These are phyloP conservation scores for Drechslerella coelobrocha DNA, from an alignment of 2,329 filamentous ascomycete genomes.

Conservation along the genomic window DNA sequence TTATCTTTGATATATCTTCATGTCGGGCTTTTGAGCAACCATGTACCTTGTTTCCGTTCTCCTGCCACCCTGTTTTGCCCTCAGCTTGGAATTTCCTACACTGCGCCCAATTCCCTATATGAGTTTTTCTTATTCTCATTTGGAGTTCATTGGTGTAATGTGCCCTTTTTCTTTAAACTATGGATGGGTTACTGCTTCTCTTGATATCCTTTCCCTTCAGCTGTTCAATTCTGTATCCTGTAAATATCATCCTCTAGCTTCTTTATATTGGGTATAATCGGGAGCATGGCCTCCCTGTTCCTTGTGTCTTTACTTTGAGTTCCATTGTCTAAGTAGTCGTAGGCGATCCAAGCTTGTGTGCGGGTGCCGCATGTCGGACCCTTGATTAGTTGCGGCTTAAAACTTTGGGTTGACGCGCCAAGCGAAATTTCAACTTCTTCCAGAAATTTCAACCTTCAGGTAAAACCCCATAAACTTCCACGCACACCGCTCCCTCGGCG, in stretches of 20 bases:
- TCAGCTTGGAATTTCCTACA: neutral
- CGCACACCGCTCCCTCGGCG: neutral
- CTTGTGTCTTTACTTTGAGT: conserved; percentile 3
- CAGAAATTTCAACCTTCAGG: too few relatives aligned
- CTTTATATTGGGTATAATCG: neutral
- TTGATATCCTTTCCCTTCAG: conserved; percentile 18
- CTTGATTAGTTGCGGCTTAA: too few relatives aligned
- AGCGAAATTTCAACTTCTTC: too few relatives aligned
- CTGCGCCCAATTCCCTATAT: conserved; percentile 21
- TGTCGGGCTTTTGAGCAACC: conserved; percentile 35
- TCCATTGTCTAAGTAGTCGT: neutral
- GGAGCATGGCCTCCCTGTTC: neutral
- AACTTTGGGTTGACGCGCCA: neutral
- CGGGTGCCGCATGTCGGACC: too few relatives aligned
- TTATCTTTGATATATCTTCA: conserved; percentile 26
- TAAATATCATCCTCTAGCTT: conserved; percentile 1
- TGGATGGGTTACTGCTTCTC: conserved; percentile 16
- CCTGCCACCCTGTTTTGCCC: neutral
- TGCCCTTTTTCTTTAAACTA: conserved; percentile 17
- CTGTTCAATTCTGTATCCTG: conserved; percentile 4
- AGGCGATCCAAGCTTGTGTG: too few relatives aligned
- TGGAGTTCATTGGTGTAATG: conserved; percentile 51
- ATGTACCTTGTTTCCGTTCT: conserved; percentile 41
- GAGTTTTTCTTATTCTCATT: conserved; percentile 35
- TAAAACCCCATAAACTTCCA: neutral